Base-by-base conservation (phyloP, 768 basidiomycete genomes). In the Tephrocybe sp. region DNA sequence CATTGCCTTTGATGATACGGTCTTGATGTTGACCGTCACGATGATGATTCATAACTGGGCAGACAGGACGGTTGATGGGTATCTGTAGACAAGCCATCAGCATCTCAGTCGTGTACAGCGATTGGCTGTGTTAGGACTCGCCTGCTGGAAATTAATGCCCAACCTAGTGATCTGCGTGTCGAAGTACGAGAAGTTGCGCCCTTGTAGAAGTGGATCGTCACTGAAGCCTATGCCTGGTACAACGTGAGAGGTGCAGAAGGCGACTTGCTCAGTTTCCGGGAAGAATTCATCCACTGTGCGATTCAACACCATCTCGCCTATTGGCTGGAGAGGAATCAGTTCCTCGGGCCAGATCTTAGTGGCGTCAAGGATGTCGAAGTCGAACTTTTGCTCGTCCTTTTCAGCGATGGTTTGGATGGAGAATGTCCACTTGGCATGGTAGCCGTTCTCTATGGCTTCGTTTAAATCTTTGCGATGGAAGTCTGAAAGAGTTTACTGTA, bases 331-430 rank as follows among this genome's bases (percentile, higher is more conserved):
- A 0, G 93, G 91, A 0, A 93, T 83, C 3, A 85, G 65, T 49
- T 92, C 88, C 64, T 92, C 84, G 0, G 91, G 90, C 82, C 90
- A 90, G 36, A 93, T 62, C 69, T 94, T 94, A 15, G 92, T 93
- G 1, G 88, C 83, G 61, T 94, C 92, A 46, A 94, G 79, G 24
- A 94, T 82, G 62, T 93, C 91, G 63, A 94, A 93, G 38, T 90
- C 88, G 54, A 94, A 93, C 18, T 84, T 80, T 64, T 93, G 81
- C 66, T 93, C 89, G 38, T 81, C 73, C 41, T 79, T 74, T 63
- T 90, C 81, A 17, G 84, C 73, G 38, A 96, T 80, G 37, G 71
- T 71, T 55, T 92, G 90, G 7, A 96, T 84, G 26, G 81, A 86
- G 30, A 96, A 76, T 46, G 81, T 86, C 85, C 86, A 96, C 63